Evolutionary conservation across 2,329 filamentous ascomycete species (phyloP), one percentile per base, ranked within the genome.

Genomic region (Penicillium digitatum): DNA sequence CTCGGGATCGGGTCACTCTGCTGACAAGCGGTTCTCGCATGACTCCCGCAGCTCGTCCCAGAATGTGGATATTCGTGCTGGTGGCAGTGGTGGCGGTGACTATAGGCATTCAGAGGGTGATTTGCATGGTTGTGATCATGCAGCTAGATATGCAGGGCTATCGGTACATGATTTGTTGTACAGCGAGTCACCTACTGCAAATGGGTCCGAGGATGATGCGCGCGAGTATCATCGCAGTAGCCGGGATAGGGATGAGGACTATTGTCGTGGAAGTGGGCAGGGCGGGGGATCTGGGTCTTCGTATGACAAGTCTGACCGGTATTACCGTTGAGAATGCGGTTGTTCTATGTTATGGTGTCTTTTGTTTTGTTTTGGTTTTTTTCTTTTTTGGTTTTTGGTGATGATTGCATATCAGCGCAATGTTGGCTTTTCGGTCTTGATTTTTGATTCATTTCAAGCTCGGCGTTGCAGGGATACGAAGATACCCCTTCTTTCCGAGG

Each of bases 31-130:
- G 8, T 62, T 50, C 45, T 57, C 60, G 8, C 39, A 40, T 22
- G 61, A 65, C 20, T 62, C 64, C 16, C 66, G 71, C 24, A 74
- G 72, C 52, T 69, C 69, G 1, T 73, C 71, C 3, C 65, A 69
- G 12, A 62, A 69, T 5, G 54, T 66, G 40, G 55, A 57, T 8
- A 52, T 58, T 16, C 53, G 49, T 12, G 39, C 57, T 5, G 56
- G 58, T 27, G 32, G 32, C n/a, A 34, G 16, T 34, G 32, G 32
- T 11, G 44, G 58, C 7, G 57, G 59, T 32, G 67, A 70, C 12
- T 74, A 74, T 48, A 61, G 72, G 48, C 71, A 69, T 32, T 73
- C 72, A 1, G 72, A 74, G 37, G 63, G 67, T 45, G 71, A 74
- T 31, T 57, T 74, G 29, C 58, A 68, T 6, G 58, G 55, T 12